Evolutionary conservation across 331 rosid genomes (phyloP), one percentile per base, ranked within the genome.

Genomic region (Quercus phellos): DNA sequence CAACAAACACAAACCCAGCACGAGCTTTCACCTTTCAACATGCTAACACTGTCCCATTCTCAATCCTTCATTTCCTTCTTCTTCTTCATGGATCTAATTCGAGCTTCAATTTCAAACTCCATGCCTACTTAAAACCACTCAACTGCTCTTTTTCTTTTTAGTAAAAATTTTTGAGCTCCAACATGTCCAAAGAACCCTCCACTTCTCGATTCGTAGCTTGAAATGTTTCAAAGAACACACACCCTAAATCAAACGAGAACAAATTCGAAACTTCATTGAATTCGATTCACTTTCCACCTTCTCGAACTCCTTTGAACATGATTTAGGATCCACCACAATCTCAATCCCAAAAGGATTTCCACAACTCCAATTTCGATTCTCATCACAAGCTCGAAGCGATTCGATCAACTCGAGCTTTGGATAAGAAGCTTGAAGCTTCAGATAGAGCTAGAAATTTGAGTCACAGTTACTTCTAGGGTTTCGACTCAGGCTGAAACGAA

Each of bases 251-350:
- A 24, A 24, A 24, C 26, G 96, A 94, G 85, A 94, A 94, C 78
- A 90, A 80, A n/a, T 88, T 87, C 59, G 93, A 91, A 63, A 56
- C 85, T 11, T 73, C 83, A 51, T 76, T 70, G 14, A 87, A 77
- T 72, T 80, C 68, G 14, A 46, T 81, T 75, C 85, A 84, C 66
- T 85, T 68, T 46, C 96, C 91, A 27, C 97, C 91, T 19, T 94
- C 92, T 0, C 82, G 97, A 78, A 88, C 96, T 2, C 98, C 98
- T 50, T 55, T 94, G 18, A 84, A 92, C 84, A 42, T 85, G 60
- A 94, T 94, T 18, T 78, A 90, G 1, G 98, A 92, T 74, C 98
- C 98, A 14, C 84, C 91, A 32, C 98, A 89, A 14, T 87, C 91
- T 46, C 96, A 89, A 72, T 86, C 27, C 77, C 89, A 24, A 0